A percentile compares a stretch with the other conserved stretches of the same genome.
These are phyloP conservation scores for Scleromitrula shiraiana DNA, from an alignment of 2,329 filamentous ascomycete species.

Conservation along the genomic window DNA sequence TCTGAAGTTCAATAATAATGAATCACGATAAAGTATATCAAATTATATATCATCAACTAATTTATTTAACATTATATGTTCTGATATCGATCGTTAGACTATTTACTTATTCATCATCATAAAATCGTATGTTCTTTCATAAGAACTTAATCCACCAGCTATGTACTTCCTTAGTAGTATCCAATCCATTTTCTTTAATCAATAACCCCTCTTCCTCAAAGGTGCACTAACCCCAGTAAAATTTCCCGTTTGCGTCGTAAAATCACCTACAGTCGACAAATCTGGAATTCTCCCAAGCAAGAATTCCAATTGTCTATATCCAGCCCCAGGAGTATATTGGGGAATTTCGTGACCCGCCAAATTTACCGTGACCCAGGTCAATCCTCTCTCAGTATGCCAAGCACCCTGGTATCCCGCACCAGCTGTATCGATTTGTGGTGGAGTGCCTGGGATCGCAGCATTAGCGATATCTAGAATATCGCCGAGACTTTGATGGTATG, in stretches of 20 bases:
- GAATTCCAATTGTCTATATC: conserved; percentile 54
- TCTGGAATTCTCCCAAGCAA: conserved; percentile 49
- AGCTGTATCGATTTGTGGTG: conserved; percentile 21
- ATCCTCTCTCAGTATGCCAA: conserved; percentile 51
- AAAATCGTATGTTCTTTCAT: too few species aligned
- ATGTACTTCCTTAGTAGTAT: too few species aligned
- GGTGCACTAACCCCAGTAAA: conserved; percentile 17
- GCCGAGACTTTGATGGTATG: conserved; percentile 42
- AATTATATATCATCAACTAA: too few species aligned
- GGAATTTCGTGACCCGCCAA: conserved; percentile 46
- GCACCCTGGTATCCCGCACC: conserved; percentile 36
- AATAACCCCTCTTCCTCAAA: conserved; percentile 11
- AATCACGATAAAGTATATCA: too few species aligned
- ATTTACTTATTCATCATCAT: too few species aligned
- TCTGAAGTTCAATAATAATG: too few species aligned
- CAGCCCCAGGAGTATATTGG: conserved; percentile 49
- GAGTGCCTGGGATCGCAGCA: conserved; percentile 10
- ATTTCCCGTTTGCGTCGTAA: conserved; percentile 23
- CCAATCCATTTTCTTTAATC: too few species aligned
- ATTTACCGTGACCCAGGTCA: conserved; percentile 51
- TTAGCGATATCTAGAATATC: conserved; percentile 33
- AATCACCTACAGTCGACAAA: conserved; percentile 30
- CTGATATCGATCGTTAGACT: too few species aligned
- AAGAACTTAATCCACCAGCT: too few species aligned
- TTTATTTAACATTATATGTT: too few species aligned